Percentiles rank a stretch among this genome's conserved stretches.
These are phyloP conservation scores for Saposhnikovia divaricata DNA, from an alignment of 129 eudicot species.

Conservation along the genomic window DNA sequence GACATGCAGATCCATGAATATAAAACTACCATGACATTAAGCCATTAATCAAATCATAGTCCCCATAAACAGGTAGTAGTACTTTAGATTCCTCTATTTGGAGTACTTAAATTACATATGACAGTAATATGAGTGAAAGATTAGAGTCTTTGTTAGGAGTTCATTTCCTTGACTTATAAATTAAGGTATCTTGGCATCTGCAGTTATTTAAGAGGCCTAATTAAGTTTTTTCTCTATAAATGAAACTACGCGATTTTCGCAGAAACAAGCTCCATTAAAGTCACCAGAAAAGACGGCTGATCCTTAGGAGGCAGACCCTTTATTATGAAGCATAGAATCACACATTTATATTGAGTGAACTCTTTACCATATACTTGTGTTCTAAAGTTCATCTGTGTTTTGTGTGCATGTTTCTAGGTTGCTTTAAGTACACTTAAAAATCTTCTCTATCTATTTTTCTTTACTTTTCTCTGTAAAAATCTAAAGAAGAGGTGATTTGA, in stretches of 20 bases:
- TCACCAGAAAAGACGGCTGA: constrained; percentile 90
- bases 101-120: constrained; percentile 13
- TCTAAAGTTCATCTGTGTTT: background rate
- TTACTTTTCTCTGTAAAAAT: background rate
- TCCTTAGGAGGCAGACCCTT: constrained; percentile 81
- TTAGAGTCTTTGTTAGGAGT: background rate
- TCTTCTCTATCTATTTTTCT: background rate
- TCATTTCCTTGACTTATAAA: constrained; percentile 21
- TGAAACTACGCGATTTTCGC: constrained; percentile 24
- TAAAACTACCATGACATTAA: constrained; percentile 6
- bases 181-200: constrained; percentile 41
- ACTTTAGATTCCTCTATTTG: constrained; percentile 43
- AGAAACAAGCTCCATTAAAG: constrained; percentile 49
- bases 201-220: constrained; percentile 18
- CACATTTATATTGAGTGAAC: constrained; percentile 30
- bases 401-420: constrained; percentile 6
- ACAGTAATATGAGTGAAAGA: background rate
- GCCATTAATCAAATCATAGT: constrained; percentile 21
- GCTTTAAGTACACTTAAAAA: background rate
- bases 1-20: constrained; percentile 10
- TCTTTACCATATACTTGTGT: background rate
- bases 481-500: background rate
- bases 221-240: background rate
- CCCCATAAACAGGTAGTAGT: constrained; percentile 20
- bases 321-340: constrained; percentile 41